phyloP scores from a whole-genome alignment of 148 eudicot species.

The Dianthus caryophyllus region DNA sequence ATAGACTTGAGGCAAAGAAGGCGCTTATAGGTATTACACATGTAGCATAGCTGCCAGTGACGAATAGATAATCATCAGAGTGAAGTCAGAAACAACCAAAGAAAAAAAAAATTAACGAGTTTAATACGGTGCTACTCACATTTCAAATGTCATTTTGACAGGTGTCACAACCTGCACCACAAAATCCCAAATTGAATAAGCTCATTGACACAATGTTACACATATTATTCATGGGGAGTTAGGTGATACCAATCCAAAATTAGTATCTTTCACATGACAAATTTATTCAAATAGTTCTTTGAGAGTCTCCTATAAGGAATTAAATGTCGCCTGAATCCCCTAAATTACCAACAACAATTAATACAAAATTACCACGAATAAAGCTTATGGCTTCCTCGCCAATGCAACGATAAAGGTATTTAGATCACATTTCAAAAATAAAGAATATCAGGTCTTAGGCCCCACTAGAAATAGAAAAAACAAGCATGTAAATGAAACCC shows the following conservation, averaged over 20 bases:
- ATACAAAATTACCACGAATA: no score
- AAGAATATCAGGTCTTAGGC: no score
- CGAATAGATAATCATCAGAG: constrained; percentile 11
- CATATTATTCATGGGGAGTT: not conserved
- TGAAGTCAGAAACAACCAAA: not conserved
- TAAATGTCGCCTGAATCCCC: not conserved
- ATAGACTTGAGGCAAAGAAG: constrained; percentile 89
- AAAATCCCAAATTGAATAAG: constrained; percentile 3
- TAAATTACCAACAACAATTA: not conserved
- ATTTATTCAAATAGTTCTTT: not conserved
- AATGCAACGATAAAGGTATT: no score
- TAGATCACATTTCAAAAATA: no score
- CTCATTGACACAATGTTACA: constrained; percentile 1
- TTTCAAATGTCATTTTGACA: constrained; percentile 90
- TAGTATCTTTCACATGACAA: not conserved
- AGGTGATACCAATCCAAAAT: not conserved
- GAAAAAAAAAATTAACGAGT: not conserved
- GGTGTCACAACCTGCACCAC: constrained; percentile 82
- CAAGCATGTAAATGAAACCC: no score
- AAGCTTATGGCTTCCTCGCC: no score
- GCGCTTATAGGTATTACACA: constrained; percentile 87
- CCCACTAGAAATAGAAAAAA: no score
- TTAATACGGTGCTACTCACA: constrained; percentile 45
- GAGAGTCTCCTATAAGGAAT: not conserved
- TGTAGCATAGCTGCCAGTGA: constrained; percentile 54